A percentile compares a stretch with the other conserved stretches of the same genome.
These are phyloP conservation scores for Boletus subparvulus DNA, from an alignment of 768 basidiomycete species.

Conservation along the genomic window DNA sequence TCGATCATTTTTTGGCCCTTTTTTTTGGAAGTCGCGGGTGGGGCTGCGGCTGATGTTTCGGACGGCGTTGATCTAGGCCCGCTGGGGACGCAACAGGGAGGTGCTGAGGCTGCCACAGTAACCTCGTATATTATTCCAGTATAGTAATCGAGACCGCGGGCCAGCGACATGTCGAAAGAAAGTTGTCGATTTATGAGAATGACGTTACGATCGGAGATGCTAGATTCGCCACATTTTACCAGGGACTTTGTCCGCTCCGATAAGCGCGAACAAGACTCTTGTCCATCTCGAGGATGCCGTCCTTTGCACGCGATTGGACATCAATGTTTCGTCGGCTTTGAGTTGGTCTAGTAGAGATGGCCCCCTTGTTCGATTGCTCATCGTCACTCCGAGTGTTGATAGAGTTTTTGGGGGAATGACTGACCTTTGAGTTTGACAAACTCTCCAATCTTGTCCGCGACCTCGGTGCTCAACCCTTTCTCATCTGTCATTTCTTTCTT, in stretches of 20 bases:
- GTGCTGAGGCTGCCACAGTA: constrained; percentile 88
- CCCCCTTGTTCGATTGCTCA: constrained; percentile 52
- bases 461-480: constrained; percentile 77
- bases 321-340: constrained; percentile 59
- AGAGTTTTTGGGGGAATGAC: neutral
- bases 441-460: constrained; percentile 94
- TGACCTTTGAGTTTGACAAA: constrained; percentile 94
- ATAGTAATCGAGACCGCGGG: constrained; percentile 99
- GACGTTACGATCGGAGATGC: neutral
- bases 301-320: constrained; percentile 69
- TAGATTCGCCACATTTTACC: constrained; percentile 56
- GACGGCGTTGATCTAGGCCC: constrained; percentile 40
- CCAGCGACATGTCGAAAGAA: constrained; percentile 94
- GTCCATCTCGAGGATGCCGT: constrained; percentile 85
- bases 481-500: constrained; percentile 96
- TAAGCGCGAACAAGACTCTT: constrained; percentile 68
- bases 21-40: constrained; percentile 34
- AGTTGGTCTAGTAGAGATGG: constrained; percentile 73
- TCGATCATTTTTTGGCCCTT: constrained; percentile 41
- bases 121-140: constrained; percentile 99
- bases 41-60: constrained; percentile 23
- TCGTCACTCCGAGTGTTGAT: neutral
- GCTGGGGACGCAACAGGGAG: constrained; percentile 70
- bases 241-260: constrained; percentile 75
- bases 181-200: constrained; percentile 48